Base-by-base conservation (phyloP, 169 alveolate species). In the Cryptosporidium viatorum region DNA sequence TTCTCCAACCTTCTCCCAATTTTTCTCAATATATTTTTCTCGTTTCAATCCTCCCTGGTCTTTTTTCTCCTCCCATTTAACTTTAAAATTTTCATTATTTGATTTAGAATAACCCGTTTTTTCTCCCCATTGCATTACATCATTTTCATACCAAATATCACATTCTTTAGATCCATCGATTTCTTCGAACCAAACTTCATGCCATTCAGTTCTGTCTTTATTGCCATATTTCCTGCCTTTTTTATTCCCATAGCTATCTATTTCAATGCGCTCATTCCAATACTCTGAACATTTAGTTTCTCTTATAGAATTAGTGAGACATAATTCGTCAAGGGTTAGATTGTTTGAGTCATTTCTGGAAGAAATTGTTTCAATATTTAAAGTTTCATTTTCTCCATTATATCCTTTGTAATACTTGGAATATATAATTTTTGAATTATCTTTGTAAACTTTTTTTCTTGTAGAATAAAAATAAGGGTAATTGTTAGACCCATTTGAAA, bases 141-240 rank as follows among this genome's bases (percentile, higher is more conserved):
- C 68, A 5, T 80, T 67, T 12, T 23, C 16, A 48, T 31, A 80
- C 89, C 89, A 80, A 41, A 51, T n/a, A 62, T 80, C 89, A 43
- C 3, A 59, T 48, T 80, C 89, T 26, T 59, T 80, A 62, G 89
- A 59, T 39, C 89, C 89, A 80, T 80, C 89, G 0, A 43, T 65
- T 62, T 62, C 29, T 80, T 80, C 89, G 10, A 62, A 80, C 89
- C 89, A 80, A 65, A 80, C 89, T 80, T 80, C 89, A 59, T 41
- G 50, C 65, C 75, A 80, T 18, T 65, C 50, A 21, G 21, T 62
- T 29, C 21, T 48, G 14, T 65, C 69, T 45, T 45, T 65, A 26
- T 18, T 26, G 12, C 75, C 89, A 62, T 52, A 31, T 59, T 80
- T 80, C 5, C 65, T 80, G 21, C 89, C 89, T 37, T 31, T 65